Evolutionary conservation across 1,284 basidiomycete genomes (phyloP).

Genomic region (Sphaerobolus stellatus): DNA sequence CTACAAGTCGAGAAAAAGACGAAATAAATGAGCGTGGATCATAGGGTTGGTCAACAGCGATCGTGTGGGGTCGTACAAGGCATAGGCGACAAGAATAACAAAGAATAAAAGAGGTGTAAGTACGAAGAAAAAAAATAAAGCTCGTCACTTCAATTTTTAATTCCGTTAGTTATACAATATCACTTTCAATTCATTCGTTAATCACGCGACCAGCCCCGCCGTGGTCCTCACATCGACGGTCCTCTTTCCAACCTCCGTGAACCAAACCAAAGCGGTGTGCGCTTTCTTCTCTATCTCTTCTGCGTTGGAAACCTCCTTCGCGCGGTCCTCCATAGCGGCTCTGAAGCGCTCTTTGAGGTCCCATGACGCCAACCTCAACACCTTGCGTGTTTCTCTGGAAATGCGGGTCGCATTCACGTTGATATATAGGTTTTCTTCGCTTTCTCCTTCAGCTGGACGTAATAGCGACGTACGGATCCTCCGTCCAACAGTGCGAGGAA

Average conservation of each 20-base stretch:
- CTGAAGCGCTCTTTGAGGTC: constrained; percentile 87
- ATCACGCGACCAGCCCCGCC: constrained; percentile 8
- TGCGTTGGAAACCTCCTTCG: constrained; percentile 72
- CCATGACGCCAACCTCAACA: constrained; percentile 90
- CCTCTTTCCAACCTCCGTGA: constrained; percentile 57
- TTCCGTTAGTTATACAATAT: too few species aligned
- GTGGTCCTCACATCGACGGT: constrained; percentile 51
- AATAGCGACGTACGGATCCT: constrained; percentile 64
- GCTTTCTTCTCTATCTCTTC: constrained; percentile 76
- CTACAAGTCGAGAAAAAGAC: not conserved
- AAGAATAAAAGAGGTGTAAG: not conserved
- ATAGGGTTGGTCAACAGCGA: not conserved
- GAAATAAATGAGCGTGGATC: not conserved
- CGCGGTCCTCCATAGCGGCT: constrained; percentile 74
- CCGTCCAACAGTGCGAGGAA: constrained; percentile 90
- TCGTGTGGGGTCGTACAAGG: too few species aligned
- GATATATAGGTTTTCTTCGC: constrained; percentile 56
- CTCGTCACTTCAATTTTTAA: too few species aligned
- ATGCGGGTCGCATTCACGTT: constrained; percentile 74
- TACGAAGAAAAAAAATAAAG: not conserved
- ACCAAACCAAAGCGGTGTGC: constrained; percentile 70
- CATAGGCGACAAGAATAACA: too few species aligned
- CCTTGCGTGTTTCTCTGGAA: constrained; percentile 89
- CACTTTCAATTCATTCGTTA: not conserved
- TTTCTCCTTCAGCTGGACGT: constrained; percentile 31